Conservation (phyloP, 805 yeast species). For the Wickerhamomyces hampshirensis region DNA sequence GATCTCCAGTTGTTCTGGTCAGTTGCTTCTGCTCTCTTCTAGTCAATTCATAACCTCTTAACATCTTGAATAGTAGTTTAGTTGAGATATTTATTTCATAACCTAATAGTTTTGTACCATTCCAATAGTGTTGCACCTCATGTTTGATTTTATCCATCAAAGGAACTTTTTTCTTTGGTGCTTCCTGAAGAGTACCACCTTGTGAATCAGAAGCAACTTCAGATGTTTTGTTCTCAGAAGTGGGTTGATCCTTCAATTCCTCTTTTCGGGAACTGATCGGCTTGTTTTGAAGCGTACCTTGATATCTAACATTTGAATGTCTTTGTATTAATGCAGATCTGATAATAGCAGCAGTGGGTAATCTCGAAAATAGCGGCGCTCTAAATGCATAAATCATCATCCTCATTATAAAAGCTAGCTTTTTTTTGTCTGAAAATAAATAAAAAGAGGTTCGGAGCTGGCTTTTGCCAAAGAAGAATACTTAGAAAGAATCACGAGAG, state of each 20-base stretch:
- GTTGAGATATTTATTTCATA: constrained; percentile 83
- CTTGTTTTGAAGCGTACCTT: constrained; percentile 1
- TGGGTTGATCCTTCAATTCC: neutral
- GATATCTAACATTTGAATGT: constrained; percentile 1
- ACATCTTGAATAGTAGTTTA: constrained; percentile 72
- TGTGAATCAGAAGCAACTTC: neutral
- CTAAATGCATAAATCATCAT: neutral
- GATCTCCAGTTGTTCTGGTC: constrained; percentile 80
- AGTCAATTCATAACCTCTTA: constrained; percentile 85
- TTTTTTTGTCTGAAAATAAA: no score
- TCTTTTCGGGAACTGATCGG: neutral
- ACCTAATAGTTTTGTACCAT: constrained; percentile 90
- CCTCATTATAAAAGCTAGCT: no score
- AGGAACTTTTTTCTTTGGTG: constrained; percentile 29
- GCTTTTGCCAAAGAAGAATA: no score
- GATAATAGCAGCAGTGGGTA: neutral
- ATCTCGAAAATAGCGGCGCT: neutral
- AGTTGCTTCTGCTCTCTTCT: constrained; percentile 88
- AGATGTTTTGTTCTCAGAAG: constrained; percentile 1
- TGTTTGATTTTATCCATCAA: constrained; percentile 85
- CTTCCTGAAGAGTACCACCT: neutral
- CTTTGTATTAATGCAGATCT: neutral
- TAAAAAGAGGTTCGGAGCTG: no score
- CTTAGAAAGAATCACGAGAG: no score
- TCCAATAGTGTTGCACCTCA: constrained; percentile 90